phyloP scores from a whole-genome alignment of 257 asterid species.

The Eucommia ulmoides region DNA sequence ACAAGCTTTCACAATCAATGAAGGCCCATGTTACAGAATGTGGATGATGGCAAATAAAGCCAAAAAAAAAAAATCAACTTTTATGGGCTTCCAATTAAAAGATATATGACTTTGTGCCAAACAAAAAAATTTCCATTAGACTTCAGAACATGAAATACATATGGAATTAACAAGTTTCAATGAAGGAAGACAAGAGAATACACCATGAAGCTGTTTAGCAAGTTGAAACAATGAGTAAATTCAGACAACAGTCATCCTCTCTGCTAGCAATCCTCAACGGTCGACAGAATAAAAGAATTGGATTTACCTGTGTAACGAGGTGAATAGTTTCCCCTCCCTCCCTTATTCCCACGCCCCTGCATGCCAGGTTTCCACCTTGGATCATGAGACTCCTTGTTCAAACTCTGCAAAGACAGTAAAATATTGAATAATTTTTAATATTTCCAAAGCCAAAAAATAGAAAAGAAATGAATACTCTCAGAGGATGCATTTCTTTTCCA shows the following conservation, averaged over 20 bases:
- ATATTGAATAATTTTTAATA: too few relatives aligned
- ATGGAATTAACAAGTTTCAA: too few relatives aligned
- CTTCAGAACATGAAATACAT: too few relatives aligned
- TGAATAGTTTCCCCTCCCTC: conserved; percentile 46
- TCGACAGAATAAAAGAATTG: conserved; percentile 3
- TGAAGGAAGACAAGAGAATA: not conserved
- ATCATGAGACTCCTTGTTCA: conserved; percentile 52
- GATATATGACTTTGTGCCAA: too few relatives aligned
- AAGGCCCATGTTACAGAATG: not conserved
- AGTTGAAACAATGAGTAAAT: not conserved
- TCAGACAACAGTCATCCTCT: not conserved
- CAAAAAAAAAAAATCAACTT: too few relatives aligned
- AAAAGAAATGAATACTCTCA: too few relatives aligned
- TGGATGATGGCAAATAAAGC: too few relatives aligned
- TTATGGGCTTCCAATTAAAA: too few relatives aligned
- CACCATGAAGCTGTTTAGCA: not conserved
- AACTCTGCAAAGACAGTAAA: conserved; percentile 48
- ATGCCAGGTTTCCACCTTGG: conserved; percentile 52
- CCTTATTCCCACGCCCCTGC: conserved; percentile 54
- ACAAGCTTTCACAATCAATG: not conserved
- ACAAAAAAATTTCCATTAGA: too few relatives aligned
- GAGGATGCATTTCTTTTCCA: too few relatives aligned
- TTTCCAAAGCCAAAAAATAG: too few relatives aligned
- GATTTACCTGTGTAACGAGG: conserved; percentile 55
- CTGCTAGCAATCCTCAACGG: too few relatives aligned